These are phyloP conservation scores for Ophiostoma sp. DNA, from an alignment of 2,329 filamentous ascomycete species.

Conservation along the genomic window DNA sequence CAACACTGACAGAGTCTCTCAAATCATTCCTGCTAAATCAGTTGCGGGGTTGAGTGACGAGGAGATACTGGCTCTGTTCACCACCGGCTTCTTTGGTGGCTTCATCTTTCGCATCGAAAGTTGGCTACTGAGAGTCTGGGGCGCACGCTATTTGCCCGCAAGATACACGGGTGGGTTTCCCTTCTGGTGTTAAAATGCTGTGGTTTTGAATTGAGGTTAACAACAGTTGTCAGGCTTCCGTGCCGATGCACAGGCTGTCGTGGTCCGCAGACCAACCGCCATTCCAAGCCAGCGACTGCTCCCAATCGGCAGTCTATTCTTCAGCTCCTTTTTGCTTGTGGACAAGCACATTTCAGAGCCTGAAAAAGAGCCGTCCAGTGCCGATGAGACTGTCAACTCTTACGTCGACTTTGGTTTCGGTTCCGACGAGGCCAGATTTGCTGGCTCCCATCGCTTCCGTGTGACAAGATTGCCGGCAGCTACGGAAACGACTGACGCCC, in stretches of 20 bases:
- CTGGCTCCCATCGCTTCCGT: neutral
- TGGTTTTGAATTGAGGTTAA: neutral
- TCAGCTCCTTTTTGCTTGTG: neutral
- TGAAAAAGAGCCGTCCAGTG: neutral
- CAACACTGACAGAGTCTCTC: neutral
- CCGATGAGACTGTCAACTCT: neutral
- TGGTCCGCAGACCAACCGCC: neutral
- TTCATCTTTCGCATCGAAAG: slow-evolving; percentile 14
- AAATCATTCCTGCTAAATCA: neutral
- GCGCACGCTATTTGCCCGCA: neutral
- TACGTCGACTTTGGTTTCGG: slow-evolving; percentile 11
- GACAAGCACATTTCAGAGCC: neutral
- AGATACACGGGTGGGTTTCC: neutral
- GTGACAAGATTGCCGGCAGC: neutral
- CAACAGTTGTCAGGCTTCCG: neutral
- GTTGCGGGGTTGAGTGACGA: neutral
- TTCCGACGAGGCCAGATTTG: neutral
- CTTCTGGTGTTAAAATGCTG: neutral
- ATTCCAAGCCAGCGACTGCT: neutral
- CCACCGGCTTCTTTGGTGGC: slow-evolving; percentile 3
- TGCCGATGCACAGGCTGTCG: neutral
- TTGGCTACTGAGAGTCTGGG: neutral
- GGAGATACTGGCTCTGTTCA: neutral
- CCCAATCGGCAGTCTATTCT: slow-evolving; percentile 6
- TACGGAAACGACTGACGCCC: neutral